Percentiles rank a stretch among this genome's conserved stretches.
Evolutionary conservation across 495 filamentous ascomycete species (phyloP).

Genomic region (Penicillium steckii): DNA sequence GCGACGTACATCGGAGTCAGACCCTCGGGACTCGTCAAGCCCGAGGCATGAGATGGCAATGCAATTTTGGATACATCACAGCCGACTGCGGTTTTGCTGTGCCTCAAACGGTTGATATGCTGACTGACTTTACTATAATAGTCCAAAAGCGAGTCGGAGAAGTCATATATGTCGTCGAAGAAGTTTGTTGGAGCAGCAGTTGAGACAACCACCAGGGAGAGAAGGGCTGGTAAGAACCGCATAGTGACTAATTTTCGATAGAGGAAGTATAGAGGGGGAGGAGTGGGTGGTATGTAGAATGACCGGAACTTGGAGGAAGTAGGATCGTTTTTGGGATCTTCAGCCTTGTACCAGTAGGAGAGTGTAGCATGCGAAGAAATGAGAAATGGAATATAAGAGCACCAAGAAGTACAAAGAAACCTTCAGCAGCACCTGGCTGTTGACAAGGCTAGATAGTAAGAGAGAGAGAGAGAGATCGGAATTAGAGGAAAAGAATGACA

Average conservation of each 20-base stretch:
- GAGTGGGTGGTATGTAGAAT: neutral
- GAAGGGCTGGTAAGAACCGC: conserved; percentile 27
- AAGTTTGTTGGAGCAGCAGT: conserved; percentile 35
- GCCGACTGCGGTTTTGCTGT: conserved; percentile 14
- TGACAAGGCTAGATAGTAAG: neutral
- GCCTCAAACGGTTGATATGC: conserved; percentile 27
- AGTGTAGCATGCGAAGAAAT: neutral
- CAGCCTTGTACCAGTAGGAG: too few species aligned
- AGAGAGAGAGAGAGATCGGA: neutral
- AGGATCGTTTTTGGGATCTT: neutral
- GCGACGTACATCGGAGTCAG: conserved; percentile 70
- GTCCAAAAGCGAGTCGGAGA: conserved; percentile 33
- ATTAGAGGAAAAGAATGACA: conserved; percentile 15
- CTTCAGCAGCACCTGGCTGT: conserved; percentile 18
- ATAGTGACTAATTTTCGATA: conserved; percentile 21
- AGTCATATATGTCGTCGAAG: conserved; percentile 37
- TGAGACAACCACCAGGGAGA: conserved; percentile 32
- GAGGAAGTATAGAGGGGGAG: neutral
- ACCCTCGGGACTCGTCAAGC: conserved; percentile 58
- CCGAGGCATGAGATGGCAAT: conserved; percentile 39
- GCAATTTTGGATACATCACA: conserved; percentile 41
- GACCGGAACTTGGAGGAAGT: too few species aligned
- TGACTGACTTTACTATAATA: conserved; percentile 42
- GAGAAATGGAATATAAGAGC: neutral
- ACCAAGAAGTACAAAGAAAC: neutral